Evolutionary conservation across 2,329 filamentous ascomycete species (phyloP), one percentile per base, ranked within the genome.

Genomic region (Sarocladium kiliense): DNA sequence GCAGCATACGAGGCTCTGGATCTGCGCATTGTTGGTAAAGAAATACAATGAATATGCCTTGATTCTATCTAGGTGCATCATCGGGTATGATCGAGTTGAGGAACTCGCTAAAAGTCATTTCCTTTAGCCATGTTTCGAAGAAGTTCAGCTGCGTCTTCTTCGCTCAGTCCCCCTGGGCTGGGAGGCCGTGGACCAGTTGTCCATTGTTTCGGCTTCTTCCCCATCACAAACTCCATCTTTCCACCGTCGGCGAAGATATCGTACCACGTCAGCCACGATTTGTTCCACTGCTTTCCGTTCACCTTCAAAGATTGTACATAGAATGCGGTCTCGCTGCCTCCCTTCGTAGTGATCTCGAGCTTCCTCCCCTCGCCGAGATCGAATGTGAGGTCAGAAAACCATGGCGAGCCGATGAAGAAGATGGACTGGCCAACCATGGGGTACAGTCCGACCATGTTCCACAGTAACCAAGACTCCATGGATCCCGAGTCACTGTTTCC

Each of bases 241-340:
- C 84, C 86, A 9, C 84, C 85, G 3, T 79, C 64, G 2, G 76
- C 79, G 66, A 89, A 89, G 23, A 90, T 68, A 60, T 88, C 84
- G 16, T 80, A 69, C 82, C 83, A 89, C 19, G 74, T 75, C 12
- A 89, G 67, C 86, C 86, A 90, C 39, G 77, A 74, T 71, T 81
- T 81, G 55, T 76, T 69, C 85, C 86, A 90, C 1, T 57, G 30
- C 64, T 78, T 55, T 0, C 86, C 85, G 63, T 90, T 89, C 44
- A 90, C 78, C 60, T 73, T 78, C 56, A 89, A 71, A 23, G 77
- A 80, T 70, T 89, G 86, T 3, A 89, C 84, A 60, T 86, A 87
- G 61, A 76, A 77, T 9, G 74, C 71, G 37, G 75, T 70, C 37
- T 77, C 70, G 58, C 70, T 64, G 9, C 77, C 74, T 5, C 82